These are phyloP conservation scores for Mucuna pruriens DNA, from an alignment of 306 rosid species.

Conservation along the genomic window DNA sequence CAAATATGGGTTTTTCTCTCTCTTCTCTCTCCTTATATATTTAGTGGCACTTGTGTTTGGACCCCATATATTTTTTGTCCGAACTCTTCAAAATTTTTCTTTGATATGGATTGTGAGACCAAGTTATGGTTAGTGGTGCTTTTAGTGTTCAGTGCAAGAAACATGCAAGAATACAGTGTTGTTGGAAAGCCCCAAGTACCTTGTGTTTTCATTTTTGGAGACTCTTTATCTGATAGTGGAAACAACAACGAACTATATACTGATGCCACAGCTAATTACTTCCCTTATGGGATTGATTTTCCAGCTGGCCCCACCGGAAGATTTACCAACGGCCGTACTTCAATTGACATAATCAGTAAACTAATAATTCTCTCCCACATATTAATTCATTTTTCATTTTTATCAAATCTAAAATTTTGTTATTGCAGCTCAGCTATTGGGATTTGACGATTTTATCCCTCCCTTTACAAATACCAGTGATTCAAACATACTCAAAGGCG, in stretches of 20 bases:
- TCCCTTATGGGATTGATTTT: slow-evolving; percentile 69
- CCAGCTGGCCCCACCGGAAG: slow-evolving; percentile 63
- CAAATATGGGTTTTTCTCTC: slow-evolving; percentile 21
- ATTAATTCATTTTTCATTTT: neutral
- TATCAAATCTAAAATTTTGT: neutral
- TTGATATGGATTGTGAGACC: slow-evolving; percentile 21
- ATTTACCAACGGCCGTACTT: slow-evolving; percentile 62
- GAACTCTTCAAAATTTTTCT: neutral
- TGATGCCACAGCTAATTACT: slow-evolving; percentile 43
- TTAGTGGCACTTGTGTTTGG: neutral
- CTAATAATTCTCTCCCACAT: neutral
- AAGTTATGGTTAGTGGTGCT: slow-evolving; percentile 27
- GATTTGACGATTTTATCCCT: slow-evolving; percentile 46
- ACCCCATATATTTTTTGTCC: neutral
- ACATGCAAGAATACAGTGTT: neutral
- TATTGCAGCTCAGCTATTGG: slow-evolving; percentile 40
- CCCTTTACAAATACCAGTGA: slow-evolving; percentile 48
- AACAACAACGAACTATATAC: slow-evolving; percentile 55
- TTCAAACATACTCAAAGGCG: slow-evolving; percentile 49
- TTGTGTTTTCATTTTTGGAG: slow-evolving; percentile 74
- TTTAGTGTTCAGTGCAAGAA: slow-evolving; percentile 7
- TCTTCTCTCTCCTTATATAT: neutral
- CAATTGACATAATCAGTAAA: slow-evolving; percentile 38
- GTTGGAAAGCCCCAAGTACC: slow-evolving; percentile 48
- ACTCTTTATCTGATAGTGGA: slow-evolving; percentile 67